Base-by-base conservation (phyloP, 2,329 filamentous ascomycete genomes). In the Colletotrichum karsti region DNA sequence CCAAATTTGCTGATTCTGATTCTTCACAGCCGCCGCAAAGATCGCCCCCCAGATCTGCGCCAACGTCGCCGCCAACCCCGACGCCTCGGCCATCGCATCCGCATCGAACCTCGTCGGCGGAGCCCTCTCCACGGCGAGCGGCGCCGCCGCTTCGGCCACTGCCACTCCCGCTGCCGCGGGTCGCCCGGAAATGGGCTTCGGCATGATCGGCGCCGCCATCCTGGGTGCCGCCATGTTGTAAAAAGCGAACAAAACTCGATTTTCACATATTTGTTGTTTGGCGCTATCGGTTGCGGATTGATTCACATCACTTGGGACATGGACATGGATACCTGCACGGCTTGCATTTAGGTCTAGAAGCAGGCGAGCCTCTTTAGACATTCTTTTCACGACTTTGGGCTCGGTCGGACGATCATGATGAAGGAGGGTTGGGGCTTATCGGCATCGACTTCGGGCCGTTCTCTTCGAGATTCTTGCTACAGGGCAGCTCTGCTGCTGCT, bases 41-140 rank as follows among this genome's bases (percentile, higher is more conserved):
- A 22, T 70, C 22, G 69, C 69, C 24, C 69, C 69, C 37, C 39
- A 56, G 24, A 69, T 70, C n/a, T 70, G 69, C 41, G 13, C 39
- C 13, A 26, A 54, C 22, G 62, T 69, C 48, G 9, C 53, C 18
- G 63, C 51, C 62, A 67, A 63, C 50, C 67, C 69, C 2, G 35
- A 28, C 55, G 26, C 67, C 15, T 46, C 46, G 41, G 69, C 65
- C 37, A 24, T 70, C 39, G 69, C 66, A 3, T 69, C 69, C 37
- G 69, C 69, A 1, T 70, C 69, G n/a, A 54, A 48, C 37, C 55
- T 70, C 15, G 54, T 70, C 24, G 59, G 50, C n/a, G 60, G 56
- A 46, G 69, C 57, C 9, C 42, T 69, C 13, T 56, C 56, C 28
- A 69, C 61, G 18, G 67, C 62, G 5, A 42, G 59, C 24, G 30